Percentiles rank a stretch among this genome's conserved stretches.
These are phyloP conservation scores for Gastrolobium bilobum DNA, from an alignment of 306 rosid genomes.

Conservation along the genomic window DNA sequence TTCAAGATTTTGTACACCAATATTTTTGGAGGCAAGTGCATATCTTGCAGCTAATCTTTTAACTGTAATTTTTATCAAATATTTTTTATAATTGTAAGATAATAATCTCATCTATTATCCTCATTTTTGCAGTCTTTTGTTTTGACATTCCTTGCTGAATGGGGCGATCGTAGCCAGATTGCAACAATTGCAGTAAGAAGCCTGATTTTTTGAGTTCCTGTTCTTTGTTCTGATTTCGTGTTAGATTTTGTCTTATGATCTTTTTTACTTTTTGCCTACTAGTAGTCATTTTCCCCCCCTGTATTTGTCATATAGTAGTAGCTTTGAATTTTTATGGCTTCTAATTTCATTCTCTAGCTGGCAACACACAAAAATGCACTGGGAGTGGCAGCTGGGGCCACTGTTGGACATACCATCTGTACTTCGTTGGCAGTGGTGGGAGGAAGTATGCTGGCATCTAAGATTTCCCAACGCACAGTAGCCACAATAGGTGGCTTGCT, in stretches of 20 bases:
- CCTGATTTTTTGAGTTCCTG: neutral
- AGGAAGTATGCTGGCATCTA: constrained; percentile 98
- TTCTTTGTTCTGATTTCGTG: constrained; percentile 2
- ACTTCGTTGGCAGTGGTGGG: constrained; percentile 95
- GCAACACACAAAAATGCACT: constrained; percentile 97
- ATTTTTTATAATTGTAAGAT: constrained; percentile 19
- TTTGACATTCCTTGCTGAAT: constrained; percentile 96
- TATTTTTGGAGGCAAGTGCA: constrained; percentile 88
- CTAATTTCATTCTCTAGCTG: constrained; percentile 63
- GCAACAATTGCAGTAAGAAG: constrained; percentile 97
- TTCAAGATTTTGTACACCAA: constrained; percentile 95
- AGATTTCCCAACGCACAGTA: constrained; percentile 94
- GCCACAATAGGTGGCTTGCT: constrained; percentile 98
- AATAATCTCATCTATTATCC: constrained; percentile 40
- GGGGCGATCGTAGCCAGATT: constrained; percentile 99
- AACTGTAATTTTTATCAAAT: no score
- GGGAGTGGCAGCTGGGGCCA: constrained; percentile 95
- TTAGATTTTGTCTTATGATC: constrained; percentile 9
- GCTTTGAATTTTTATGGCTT: constrained; percentile 7
- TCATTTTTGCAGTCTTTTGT: constrained; percentile 79
- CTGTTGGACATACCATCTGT: constrained; percentile 92
- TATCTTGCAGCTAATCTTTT: neutral
- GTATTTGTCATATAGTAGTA: neutral
- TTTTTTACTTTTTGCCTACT: constrained; percentile 2
- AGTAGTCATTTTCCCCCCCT: neutral